These are phyloP conservation scores for Termitomyces sp. DNA, from an alignment of 768 basidiomycete genomes.

Conservation along the genomic window DNA sequence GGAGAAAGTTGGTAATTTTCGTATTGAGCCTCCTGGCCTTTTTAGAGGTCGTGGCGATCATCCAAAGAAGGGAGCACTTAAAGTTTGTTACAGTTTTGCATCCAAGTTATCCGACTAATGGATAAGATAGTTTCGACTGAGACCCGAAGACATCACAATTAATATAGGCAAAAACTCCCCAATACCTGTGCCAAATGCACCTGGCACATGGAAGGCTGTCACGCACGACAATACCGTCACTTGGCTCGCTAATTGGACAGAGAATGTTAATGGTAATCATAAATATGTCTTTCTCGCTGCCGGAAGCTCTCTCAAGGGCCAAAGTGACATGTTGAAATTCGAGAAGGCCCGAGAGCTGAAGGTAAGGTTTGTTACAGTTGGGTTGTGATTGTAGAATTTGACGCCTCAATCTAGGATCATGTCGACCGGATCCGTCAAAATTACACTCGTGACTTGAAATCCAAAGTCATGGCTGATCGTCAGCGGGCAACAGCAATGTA, in stretches of 20 bases:
- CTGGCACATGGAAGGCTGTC: constrained; percentile 86
- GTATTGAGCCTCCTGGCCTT: constrained; percentile 96
- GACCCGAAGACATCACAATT: constrained; percentile 92
- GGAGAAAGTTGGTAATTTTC: constrained; percentile 98
- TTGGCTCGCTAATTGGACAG: constrained; percentile 98
- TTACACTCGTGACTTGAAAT: constrained; percentile 78
- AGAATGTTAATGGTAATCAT: constrained; percentile 92
- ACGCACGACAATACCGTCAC: constrained; percentile 95
- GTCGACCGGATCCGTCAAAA: constrained; percentile 89
- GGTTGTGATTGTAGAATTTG: background rate
- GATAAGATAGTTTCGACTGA: constrained; percentile 63
- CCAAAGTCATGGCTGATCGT: constrained; percentile 89
- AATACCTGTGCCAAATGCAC: constrained; percentile 83
- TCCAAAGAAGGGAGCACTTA: constrained; percentile 93
- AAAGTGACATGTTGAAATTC: constrained; percentile 96
- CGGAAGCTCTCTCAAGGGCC: constrained; percentile 96
- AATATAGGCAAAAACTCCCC: constrained; percentile 81
- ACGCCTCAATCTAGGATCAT: constrained; percentile 53
- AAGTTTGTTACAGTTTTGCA: constrained; percentile 44
- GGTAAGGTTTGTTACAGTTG: constrained; percentile 35
- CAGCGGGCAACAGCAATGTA: constrained; percentile 99
- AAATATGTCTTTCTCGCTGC: constrained; percentile 99
- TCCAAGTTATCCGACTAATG: background rate
- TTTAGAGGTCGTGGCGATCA: constrained; percentile 98
- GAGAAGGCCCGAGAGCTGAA: constrained; percentile 97